Conservation (phyloP, 768 basidiomycete species). For the Cantharellus anzutake region DNA sequence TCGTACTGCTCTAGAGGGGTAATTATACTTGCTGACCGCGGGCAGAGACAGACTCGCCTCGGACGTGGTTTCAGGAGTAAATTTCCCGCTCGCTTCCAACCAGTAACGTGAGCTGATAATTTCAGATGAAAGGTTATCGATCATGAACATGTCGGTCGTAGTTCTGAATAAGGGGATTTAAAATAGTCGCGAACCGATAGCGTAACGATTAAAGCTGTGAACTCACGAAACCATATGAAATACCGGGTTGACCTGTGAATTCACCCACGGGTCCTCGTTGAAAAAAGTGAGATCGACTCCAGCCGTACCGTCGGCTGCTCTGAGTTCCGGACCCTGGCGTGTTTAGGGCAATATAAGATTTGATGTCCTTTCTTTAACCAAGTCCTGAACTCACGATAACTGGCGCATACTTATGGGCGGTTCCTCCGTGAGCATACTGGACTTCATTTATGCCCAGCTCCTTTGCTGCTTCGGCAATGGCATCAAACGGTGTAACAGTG, state of each 20-base stretch:
- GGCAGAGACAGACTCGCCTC: background rate
- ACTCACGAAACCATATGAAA: background rate
- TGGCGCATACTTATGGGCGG: background rate
- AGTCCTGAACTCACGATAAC: background rate
- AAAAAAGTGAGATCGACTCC: background rate
- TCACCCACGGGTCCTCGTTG: background rate
- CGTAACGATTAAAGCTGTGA: background rate
- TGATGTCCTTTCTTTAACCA: background rate
- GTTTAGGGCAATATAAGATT: background rate
- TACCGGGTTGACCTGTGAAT: background rate
- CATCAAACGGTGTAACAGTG: slow-evolving; percentile 43
- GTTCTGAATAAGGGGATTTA: background rate
- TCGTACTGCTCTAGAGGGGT: background rate
- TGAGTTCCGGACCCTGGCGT: background rate
- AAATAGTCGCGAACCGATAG: background rate
- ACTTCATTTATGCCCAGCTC: slow-evolving; percentile 27
- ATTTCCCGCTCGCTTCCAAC: background rate
- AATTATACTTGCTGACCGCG: background rate
- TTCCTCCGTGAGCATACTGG: slow-evolving; percentile 21
- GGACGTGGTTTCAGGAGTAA: slow-evolving; percentile 4
- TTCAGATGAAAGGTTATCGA: background rate
- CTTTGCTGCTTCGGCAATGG: slow-evolving; percentile 31
- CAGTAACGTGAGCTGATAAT: background rate
- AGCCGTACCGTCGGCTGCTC: background rate
- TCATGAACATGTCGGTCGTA: background rate